Evolutionary conservation across 148 eudicot genomes (phyloP).

Genomic region (Hydrangea macrophylla): DNA sequence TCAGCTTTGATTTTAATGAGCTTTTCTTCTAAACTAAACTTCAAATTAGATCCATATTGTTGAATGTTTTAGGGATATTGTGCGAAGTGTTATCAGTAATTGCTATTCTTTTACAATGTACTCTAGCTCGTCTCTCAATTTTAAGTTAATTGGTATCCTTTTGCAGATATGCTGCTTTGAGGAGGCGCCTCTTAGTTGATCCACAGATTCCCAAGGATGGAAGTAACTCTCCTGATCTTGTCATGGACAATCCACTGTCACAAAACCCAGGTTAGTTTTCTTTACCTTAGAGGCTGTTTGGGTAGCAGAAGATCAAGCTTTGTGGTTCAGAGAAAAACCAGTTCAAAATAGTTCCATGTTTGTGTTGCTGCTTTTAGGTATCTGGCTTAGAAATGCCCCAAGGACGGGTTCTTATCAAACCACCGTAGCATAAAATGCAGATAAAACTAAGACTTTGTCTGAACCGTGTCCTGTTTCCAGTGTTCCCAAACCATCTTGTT

Average conservation of each 20-base stretch:
- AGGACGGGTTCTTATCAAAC: too few species aligned
- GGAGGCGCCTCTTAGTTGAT: constrained; percentile 76
- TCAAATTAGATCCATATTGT: neutral
- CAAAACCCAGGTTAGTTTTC: constrained; percentile 89
- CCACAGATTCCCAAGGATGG: constrained; percentile 64
- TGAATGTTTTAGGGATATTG: neutral
- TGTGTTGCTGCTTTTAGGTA: too few species aligned
- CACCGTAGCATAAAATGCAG: too few species aligned
- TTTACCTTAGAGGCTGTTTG: too few species aligned
- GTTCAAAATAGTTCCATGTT: too few species aligned
- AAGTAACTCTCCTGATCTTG: constrained; percentile 54
- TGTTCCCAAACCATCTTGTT: too few species aligned
- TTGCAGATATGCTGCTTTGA: constrained; percentile 73
- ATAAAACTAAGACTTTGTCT: too few species aligned
- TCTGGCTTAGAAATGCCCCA: too few species aligned
- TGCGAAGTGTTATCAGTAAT: neutral
- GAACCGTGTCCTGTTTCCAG: too few species aligned
- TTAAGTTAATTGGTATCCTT: neutral
- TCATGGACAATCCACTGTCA: constrained; percentile 84
- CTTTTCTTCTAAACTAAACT: neutral
- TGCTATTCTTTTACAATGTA: neutral
- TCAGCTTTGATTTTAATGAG: neutral
- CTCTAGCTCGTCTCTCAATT: neutral
- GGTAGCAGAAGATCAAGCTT: too few species aligned
- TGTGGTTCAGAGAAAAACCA: too few species aligned